phyloP scores from a whole-genome alignment of 2,329 filamentous ascomycete genomes.

The Trichoderma koningiopsis region DNA sequence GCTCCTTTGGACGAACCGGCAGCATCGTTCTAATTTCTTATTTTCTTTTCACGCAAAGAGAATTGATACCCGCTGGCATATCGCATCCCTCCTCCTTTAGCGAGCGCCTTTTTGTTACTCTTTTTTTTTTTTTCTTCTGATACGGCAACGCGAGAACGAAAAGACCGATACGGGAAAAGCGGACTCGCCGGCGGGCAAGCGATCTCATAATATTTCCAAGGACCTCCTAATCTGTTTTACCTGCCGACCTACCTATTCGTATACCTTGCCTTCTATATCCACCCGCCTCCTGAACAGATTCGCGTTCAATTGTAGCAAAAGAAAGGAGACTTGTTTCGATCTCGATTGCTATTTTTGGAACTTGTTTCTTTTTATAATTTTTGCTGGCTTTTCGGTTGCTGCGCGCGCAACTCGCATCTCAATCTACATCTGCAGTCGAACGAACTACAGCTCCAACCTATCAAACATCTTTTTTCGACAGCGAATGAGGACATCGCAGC shows the following conservation, averaged over 20 bases:
- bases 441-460: not conserved
- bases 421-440: not conserved
- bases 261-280: not conserved
- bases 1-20: not conserved
- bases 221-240: not conserved
- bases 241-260: not conserved
- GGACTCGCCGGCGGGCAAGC: not conserved
- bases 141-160: not conserved
- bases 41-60: not conserved
- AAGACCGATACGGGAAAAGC: not conserved
- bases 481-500: slow-evolving; percentile 27
- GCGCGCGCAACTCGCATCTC: not conserved
- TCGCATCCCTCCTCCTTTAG: not conserved
- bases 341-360: not conserved
- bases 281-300: not conserved
- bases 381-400: not conserved
- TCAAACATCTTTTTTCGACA: not conserved
- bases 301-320: not conserved
- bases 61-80: not conserved
- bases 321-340: not conserved
- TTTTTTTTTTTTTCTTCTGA: not conserved
- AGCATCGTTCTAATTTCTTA: not conserved
- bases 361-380: not conserved
- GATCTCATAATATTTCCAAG: not conserved
- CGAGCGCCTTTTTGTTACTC: not conserved